Percentiles rank a stretch among this genome's conserved stretches.
These are phyloP conservation scores for Nicotiana noctiflora DNA, from an alignment of 257 asterid genomes.

Conservation along the genomic window DNA sequence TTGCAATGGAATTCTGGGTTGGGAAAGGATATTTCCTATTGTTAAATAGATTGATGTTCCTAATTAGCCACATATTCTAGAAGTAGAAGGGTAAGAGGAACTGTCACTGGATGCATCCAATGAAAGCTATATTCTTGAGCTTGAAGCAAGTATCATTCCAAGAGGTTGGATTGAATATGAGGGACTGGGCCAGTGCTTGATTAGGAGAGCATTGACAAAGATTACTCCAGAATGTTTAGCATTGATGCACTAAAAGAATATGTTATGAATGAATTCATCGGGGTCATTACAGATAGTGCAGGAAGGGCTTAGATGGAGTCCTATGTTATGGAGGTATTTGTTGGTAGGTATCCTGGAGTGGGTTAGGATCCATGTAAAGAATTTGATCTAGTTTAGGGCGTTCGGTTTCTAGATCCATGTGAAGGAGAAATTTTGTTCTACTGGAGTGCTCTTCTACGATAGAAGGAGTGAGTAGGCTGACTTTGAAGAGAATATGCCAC, in stretches of 20 bases:
- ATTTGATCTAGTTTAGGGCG: neutral
- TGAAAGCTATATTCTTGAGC: neutral
- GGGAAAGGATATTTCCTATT: no score
- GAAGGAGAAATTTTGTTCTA: fast-evolving
- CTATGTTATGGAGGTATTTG: no score
- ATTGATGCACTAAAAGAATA: no score
- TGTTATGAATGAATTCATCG: no score
- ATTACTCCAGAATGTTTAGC: no score
- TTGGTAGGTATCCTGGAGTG: neutral
- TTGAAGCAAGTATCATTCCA: neutral
- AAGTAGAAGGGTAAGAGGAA: neutral
- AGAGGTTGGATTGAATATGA: no score
- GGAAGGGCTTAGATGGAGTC: neutral
- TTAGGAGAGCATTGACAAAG: no score
- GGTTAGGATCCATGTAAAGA: neutral
- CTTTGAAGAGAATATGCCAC: neutral
- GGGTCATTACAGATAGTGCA: no score
- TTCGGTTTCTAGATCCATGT: neutral
- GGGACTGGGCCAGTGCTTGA: no score
- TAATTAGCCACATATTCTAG: neutral
- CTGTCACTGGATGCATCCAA: no score
- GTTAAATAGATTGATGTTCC: no score
- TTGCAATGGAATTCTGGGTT: no score
- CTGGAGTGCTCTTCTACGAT: neutral
- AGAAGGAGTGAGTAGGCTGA: neutral